Percentiles rank a stretch among this genome's conserved stretches.
Conservation (phyloP, 139 green algal genomes). For the Gonium pectorale region DNA sequence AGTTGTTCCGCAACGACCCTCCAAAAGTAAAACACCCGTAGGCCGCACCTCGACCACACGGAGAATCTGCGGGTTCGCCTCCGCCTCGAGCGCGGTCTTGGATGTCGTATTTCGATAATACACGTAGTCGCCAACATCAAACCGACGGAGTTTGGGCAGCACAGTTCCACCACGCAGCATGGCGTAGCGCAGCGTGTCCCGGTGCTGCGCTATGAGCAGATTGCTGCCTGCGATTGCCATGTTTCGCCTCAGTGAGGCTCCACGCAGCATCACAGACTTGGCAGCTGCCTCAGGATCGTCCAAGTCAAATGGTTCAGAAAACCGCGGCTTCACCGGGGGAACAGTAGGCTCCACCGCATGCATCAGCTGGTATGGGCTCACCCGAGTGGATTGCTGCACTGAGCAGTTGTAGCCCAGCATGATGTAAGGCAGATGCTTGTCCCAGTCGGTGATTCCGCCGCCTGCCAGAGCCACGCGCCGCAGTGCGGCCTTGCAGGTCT, state of each 20-base stretch:
- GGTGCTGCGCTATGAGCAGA: constrained; percentile 48
- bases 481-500: constrained; percentile 42
- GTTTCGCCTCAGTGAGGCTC: neutral
- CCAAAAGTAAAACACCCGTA: neutral
- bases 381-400: constrained; percentile 5
- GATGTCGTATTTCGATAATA: constrained; percentile 13
- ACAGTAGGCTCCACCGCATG: constrained; percentile 14
- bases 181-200: constrained; percentile 39
- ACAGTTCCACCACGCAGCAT: neutral
- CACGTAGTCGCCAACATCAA: constrained; percentile 45
- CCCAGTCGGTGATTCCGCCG: neutral
- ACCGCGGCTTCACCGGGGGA: neutral
- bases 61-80: neutral
- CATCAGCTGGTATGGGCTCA: constrained; percentile 34
- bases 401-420: constrained; percentile 48
- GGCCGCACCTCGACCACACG: neutral
- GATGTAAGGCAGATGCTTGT: constrained; percentile 11
- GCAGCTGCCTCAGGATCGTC: constrained; percentile 20
- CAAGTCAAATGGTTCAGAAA: neutral
- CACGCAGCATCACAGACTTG: neutral
- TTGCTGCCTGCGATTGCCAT: constrained; percentile 15
- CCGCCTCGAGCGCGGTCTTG: neutral
- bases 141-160: neutral
- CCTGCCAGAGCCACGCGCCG: neutral
- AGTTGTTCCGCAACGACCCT: constrained; percentile 27